These are phyloP conservation scores for Fusarium beomiforme DNA, from an alignment of 2,329 filamentous ascomycete genomes.

Conservation along the genomic window DNA sequence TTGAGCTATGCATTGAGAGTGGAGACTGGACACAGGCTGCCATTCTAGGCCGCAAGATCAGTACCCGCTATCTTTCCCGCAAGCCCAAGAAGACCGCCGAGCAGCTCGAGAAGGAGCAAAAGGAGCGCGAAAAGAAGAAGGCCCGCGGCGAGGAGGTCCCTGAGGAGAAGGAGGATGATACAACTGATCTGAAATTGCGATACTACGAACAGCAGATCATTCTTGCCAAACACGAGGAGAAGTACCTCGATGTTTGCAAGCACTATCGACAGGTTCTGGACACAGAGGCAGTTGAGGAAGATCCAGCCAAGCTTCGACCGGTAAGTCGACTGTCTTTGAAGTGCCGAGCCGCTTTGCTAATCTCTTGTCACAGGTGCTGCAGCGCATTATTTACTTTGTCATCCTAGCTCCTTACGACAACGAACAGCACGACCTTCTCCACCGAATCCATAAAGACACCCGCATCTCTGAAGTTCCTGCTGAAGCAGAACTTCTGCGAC, in stretches of 20 bases:
- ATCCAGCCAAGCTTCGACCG: conserved; percentile 83
- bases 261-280: conserved; percentile 97
- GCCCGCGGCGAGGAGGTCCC: conserved; percentile 82
- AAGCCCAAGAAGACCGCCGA: conserved; percentile 92
- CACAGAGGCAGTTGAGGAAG: conserved; percentile 93
- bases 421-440: conserved; percentile 95
- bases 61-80: conserved; percentile 88
- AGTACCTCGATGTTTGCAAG: conserved; percentile 98
- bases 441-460: conserved; percentile 87
- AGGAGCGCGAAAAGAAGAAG: conserved; percentile 87
- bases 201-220: conserved; percentile 99
- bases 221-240: conserved; percentile 94
- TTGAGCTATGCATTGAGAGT: conserved; percentile 92
- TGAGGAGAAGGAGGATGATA: conserved; percentile 83
- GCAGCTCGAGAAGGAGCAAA: conserved; percentile 89
- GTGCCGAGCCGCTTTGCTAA: conserved; percentile 23
- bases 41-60: conserved; percentile 96
- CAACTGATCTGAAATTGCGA: conserved; percentile 92
- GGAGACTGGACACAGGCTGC: conserved; percentile 96
- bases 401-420: conserved; percentile 98
- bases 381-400: conserved; percentile 97
- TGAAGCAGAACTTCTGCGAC: conserved; percentile 87
- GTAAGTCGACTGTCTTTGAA: conserved; percentile 61
- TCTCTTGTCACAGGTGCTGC: conserved; percentile 71
- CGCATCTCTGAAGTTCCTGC: conserved; percentile 81